Percentiles rank a stretch among this genome's conserved stretches.
phyloP scores from a whole-genome alignment of 345 rosid genomes.

The Pistacia integerrima region DNA sequence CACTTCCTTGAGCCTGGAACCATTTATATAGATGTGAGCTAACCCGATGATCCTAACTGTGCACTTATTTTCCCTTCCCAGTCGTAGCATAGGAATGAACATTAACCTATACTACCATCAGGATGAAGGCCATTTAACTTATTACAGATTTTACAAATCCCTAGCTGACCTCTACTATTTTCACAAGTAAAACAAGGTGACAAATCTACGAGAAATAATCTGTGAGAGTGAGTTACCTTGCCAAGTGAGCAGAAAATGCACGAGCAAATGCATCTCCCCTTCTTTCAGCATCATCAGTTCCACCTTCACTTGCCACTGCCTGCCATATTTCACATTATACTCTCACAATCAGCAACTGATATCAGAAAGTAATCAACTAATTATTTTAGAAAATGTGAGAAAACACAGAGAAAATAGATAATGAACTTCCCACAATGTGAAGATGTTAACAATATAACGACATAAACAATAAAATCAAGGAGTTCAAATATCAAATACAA shows the following conservation, averaged over 20 bases:
- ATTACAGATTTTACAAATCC: background rate
- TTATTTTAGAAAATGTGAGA: background rate
- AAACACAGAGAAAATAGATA: background rate
- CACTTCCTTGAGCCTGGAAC: background rate
- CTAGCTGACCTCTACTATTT: background rate
- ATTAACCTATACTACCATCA: background rate
- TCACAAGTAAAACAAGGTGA: background rate
- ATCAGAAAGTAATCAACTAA: slow-evolving; percentile 2
- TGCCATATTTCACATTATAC: slow-evolving; percentile 36
- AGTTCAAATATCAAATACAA: background rate
- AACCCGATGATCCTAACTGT: background rate
- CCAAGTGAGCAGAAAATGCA: slow-evolving; percentile 99
- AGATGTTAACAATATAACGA: background rate
- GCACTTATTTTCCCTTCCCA: background rate
- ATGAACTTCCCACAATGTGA: background rate
- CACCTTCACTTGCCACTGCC: slow-evolving; percentile 99
- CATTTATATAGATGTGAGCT: background rate
- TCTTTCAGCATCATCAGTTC: slow-evolving; percentile 94
- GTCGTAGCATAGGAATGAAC: background rate
- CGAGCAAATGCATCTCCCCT: slow-evolving; percentile 99
- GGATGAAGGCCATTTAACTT: slow-evolving; percentile 5
- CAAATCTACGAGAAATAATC: background rate
- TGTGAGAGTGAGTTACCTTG: slow-evolving; percentile 53
- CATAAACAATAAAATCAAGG: background rate
- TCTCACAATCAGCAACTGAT: slow-evolving; percentile 5